These are phyloP conservation scores for Alternaria ethzedia DNA, from an alignment of 2,329 filamentous ascomycete genomes.

Conservation along the genomic window DNA sequence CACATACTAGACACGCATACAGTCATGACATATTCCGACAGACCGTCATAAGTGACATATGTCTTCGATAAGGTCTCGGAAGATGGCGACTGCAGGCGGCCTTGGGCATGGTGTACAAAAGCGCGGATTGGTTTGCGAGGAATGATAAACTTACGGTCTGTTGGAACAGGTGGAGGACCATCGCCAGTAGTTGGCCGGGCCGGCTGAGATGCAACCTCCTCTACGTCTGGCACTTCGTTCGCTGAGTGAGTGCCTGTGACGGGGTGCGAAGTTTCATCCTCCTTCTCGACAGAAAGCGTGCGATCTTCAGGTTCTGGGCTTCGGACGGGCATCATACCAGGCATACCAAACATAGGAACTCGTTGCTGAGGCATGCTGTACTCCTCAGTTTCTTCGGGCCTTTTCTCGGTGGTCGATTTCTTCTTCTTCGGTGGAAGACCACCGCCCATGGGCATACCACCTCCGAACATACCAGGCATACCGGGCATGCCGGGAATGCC, in stretches of 20 bases:
- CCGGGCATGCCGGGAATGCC: constrained; percentile 90
- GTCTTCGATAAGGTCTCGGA: constrained; percentile 43
- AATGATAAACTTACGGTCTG: constrained; percentile 59
- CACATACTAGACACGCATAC: constrained; percentile 49
- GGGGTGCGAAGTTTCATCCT: constrained; percentile 53
- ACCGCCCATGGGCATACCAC: constrained; percentile 66
- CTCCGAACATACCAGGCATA: constrained; percentile 89
- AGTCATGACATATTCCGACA: constrained; percentile 47
- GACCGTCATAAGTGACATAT: constrained; percentile 40
- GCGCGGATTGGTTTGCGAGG: constrained; percentile 44
- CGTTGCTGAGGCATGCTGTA: constrained; percentile 45
- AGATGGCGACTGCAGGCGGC: constrained; percentile 31
- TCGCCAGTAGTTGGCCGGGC: constrained; percentile 49
- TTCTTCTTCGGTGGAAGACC: constrained; percentile 57
- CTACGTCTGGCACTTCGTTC: constrained; percentile 61
- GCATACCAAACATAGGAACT: constrained; percentile 68
- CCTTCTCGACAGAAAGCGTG: constrained; percentile 57
- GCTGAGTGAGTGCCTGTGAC: constrained; percentile 52
- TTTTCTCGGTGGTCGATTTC: constrained; percentile 50
- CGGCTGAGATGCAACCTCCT: constrained; percentile 57
- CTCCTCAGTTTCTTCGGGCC: constrained; percentile 45
- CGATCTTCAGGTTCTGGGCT: constrained; percentile 57
- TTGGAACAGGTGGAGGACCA: constrained; percentile 51
- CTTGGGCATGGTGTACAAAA: constrained; percentile 24
- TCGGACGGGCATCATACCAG: constrained; percentile 68